phyloP scores from a whole-genome alignment of 805 yeast genomes.

The Brettanomyces custersianus region DNA sequence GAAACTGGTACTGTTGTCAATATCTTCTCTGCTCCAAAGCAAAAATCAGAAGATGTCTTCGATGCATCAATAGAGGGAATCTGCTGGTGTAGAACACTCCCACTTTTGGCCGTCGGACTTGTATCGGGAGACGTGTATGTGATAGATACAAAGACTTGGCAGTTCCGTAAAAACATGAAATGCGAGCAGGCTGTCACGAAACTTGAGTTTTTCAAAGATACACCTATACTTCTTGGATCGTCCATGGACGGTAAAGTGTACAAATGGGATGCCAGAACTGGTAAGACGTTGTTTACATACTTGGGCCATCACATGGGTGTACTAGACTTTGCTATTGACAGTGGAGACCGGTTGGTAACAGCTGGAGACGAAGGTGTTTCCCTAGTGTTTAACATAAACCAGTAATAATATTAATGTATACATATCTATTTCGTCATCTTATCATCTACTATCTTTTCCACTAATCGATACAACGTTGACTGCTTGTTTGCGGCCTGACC shows the following conservation, averaged over 20 bases:
- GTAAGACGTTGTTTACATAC: conserved; percentile 66
- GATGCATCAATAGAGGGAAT: conserved; percentile 74
- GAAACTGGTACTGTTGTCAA: conserved; percentile 67
- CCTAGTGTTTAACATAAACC: conserved; percentile 42
- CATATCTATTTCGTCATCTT: conserved; percentile 21
- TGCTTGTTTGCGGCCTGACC: conserved; percentile 41
- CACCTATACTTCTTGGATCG: conserved; percentile 56
- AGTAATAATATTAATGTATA: background rate
- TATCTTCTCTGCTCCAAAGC: conserved; percentile 54
- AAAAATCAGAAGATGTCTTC: conserved; percentile 45
- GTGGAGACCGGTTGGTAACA: conserved; percentile 66
- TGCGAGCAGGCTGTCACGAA: conserved; percentile 82
- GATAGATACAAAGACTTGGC: conserved; percentile 82
- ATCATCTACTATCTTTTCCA: conserved; percentile 38
- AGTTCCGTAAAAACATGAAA: conserved; percentile 61
- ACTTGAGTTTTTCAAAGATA: conserved; percentile 49
- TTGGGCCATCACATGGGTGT: conserved; percentile 94
- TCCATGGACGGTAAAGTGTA: conserved; percentile 81
- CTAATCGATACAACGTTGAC: conserved; percentile 41
- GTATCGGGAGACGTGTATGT: conserved; percentile 83
- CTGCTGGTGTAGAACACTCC: conserved; percentile 53
- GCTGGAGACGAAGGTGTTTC: conserved; percentile 98
- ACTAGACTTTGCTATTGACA: conserved; percentile 68
- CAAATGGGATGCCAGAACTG: conserved; percentile 86
- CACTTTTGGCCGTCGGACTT: conserved; percentile 76